Evolutionary conservation across 306 rosid species (phyloP).

Genomic region (Purshia tridentata): DNA sequence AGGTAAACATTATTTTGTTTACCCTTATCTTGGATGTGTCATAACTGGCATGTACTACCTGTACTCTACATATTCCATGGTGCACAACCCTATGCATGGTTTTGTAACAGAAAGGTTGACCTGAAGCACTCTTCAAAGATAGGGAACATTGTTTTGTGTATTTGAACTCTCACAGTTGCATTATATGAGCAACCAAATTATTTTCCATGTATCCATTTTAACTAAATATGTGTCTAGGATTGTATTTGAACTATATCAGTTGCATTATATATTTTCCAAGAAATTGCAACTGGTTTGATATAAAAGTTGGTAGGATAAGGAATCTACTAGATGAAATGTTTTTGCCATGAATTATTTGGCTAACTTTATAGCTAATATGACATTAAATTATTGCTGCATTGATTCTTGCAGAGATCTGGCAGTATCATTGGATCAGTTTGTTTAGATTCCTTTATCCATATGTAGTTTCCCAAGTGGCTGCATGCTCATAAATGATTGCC

Average conservation of each 20-base stretch:
- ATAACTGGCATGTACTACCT: neutral
- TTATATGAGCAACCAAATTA: neutral
- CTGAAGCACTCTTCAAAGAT: neutral
- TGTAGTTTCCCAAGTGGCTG: neutral
- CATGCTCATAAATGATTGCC: neutral
- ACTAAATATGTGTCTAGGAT: neutral
- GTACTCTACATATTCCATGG: neutral
- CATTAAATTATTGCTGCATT: neutral
- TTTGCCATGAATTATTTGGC: neutral
- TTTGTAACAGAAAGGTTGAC: neutral
- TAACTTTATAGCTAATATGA: neutral
- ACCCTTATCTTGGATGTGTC: neutral
- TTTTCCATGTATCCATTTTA: neutral
- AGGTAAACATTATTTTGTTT: slow-evolving; percentile 43
- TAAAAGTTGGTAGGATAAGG: neutral
- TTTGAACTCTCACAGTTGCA: too few species aligned
- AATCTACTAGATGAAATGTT: neutral
- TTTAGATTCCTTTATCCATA: neutral
- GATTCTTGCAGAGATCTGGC: neutral
- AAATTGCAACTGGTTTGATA: slow-evolving; percentile 4
- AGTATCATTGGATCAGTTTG: neutral
- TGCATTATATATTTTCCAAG: neutral
- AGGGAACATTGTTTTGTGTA: neutral
- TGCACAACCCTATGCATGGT: neutral
- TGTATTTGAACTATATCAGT: neutral